These are phyloP conservation scores for Mortierella sp. DNA, from an alignment of 371 early-diverging fungal genomes.

Conservation along the genomic window DNA sequence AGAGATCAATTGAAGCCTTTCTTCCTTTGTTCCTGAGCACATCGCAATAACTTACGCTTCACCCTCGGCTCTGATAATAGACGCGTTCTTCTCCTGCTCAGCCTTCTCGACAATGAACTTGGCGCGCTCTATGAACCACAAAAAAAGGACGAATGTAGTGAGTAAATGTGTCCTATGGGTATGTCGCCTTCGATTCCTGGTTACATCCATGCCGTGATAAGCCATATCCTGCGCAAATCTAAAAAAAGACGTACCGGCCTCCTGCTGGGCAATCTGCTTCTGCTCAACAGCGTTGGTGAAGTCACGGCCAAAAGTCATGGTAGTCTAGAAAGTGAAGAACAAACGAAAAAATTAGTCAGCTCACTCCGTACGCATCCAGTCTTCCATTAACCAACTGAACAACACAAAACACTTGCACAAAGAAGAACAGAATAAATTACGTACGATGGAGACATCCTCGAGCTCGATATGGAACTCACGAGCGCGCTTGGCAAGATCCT, in stretches of 20 bases:
- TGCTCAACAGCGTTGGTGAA: conserved; percentile 89
- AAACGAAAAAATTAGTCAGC: background rate
- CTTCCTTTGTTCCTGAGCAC: too few species aligned
- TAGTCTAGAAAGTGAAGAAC: conserved; percentile 55
- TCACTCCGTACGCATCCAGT: conserved; percentile 35
- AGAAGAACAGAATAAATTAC: conserved; percentile 22
- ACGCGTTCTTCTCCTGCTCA: conserved; percentile 97
- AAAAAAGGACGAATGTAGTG: background rate
- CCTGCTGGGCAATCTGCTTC: conserved; percentile 96
- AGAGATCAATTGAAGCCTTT: too few species aligned
- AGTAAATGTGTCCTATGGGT: background rate
- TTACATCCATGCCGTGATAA: background rate
- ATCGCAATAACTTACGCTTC: conserved; percentile 82
- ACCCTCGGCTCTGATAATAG: conserved; percentile 99
- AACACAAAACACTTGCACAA: background rate
- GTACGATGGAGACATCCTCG: conserved; percentile 98
- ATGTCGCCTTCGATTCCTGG: background rate
- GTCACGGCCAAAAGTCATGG: conserved; percentile 86
- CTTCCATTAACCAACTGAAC: background rate
- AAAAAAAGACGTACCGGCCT: conserved; percentile 94
- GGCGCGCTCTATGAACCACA: conserved; percentile 45
- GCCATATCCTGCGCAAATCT: background rate
- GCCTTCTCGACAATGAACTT: conserved; percentile 74
- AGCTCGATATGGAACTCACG: conserved; percentile 94
- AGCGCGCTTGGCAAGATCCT: conserved; percentile 94